These are phyloP conservation scores for Leucocoprinus sp. DNA, from an alignment of 768 basidiomycete species.

Conservation along the genomic window DNA sequence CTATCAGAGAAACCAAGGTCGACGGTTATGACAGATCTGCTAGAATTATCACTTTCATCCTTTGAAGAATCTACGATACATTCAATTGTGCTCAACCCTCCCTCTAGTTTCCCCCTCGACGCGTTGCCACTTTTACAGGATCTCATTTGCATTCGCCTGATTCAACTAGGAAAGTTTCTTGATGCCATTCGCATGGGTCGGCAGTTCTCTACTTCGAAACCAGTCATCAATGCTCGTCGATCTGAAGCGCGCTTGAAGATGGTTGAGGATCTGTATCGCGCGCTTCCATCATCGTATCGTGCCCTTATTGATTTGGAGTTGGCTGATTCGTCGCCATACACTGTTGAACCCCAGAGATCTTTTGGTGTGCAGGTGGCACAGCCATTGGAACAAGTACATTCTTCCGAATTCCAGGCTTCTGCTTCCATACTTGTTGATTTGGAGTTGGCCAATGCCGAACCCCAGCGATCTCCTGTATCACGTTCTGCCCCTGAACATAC, in stretches of 20 bases:
- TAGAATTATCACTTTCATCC: slow-evolving; percentile 55
- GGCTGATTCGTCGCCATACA: slow-evolving; percentile 17
- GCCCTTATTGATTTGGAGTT: slow-evolving; percentile 54
- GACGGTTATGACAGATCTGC: slow-evolving; percentile 47
- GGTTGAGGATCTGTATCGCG: slow-evolving; percentile 60
- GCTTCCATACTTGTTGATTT: slow-evolving; percentile 22
- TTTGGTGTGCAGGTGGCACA: slow-evolving; percentile 32
- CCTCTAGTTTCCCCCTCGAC: slow-evolving; percentile 34
- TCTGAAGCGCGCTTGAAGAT: slow-evolving; percentile 55
- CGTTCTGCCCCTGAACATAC: slow-evolving; percentile 22
- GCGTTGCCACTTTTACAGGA: slow-evolving; percentile 62
- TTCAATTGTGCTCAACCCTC: slow-evolving; percentile 48
- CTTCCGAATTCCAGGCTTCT: slow-evolving; percentile 20
- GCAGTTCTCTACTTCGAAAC: slow-evolving; percentile 40
- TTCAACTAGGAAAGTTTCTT: slow-evolving; percentile 60
- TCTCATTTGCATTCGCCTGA: slow-evolving; percentile 68
- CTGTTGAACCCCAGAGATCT: not conserved
- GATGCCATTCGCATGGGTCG: slow-evolving; percentile 75
- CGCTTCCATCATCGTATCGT: slow-evolving; percentile 57
- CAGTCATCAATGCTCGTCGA: slow-evolving; percentile 29
- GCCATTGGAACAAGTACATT: slow-evolving; percentile 57
- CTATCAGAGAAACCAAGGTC: slow-evolving; percentile 50
- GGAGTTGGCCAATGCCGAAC: no score
- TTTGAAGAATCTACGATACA: slow-evolving; percentile 58
- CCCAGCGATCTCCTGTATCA: slow-evolving; percentile 14